phyloP scores from a whole-genome alignment of 2,329 filamentous ascomycete species.

The Chaetomium sp. region DNA sequence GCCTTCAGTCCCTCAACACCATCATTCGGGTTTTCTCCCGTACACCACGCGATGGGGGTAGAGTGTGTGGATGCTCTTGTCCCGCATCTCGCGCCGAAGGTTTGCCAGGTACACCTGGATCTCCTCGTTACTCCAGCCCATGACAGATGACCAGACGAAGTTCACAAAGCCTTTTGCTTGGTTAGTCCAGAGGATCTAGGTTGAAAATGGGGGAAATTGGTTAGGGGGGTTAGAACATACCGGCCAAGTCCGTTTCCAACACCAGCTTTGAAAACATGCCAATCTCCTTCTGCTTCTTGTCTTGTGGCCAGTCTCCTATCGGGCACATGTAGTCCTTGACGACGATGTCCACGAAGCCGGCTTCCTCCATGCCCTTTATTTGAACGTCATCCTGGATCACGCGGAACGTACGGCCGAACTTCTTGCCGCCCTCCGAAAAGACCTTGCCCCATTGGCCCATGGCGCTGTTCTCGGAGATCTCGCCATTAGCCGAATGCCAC shows the following conservation, averaged over 20 bases:
- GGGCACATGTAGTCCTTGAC: slow-evolving; percentile 21
- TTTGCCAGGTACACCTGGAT: slow-evolving; percentile 25
- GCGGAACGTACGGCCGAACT: slow-evolving; percentile 24
- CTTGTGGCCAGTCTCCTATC: slow-evolving; percentile 19
- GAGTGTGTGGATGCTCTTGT: slow-evolving; percentile 4
- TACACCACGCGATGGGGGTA: slow-evolving; percentile 18
- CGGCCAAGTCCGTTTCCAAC: slow-evolving; percentile 23
- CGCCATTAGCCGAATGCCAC: slow-evolving; percentile 54
- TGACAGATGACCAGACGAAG: slow-evolving; percentile 23
- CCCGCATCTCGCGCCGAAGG: slow-evolving; percentile 15
- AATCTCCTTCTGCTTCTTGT: slow-evolving; percentile 19
- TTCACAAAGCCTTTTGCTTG: slow-evolving; percentile 23
- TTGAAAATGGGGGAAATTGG: not conserved
- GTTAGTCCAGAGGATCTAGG: not conserved
- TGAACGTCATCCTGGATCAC: slow-evolving; percentile 24
- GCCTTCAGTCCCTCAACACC: too few relatives aligned
- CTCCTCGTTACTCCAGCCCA: slow-evolving; percentile 26
- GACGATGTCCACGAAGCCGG: slow-evolving; percentile 27
- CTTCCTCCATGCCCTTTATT: slow-evolving; percentile 21
- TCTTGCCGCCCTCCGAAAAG: slow-evolving; percentile 21
- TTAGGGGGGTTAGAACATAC: slow-evolving; percentile 6
- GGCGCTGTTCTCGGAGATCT: slow-evolving; percentile 24
- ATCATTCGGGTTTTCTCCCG: slow-evolving; percentile 18
- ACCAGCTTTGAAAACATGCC: slow-evolving; percentile 17
- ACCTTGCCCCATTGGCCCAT: slow-evolving; percentile 29